Evolutionary conservation across 352 stramenopile species (phyloP), one percentile per base, ranked within the genome.

Genomic region (Phytophthora kernoviae): DNA sequence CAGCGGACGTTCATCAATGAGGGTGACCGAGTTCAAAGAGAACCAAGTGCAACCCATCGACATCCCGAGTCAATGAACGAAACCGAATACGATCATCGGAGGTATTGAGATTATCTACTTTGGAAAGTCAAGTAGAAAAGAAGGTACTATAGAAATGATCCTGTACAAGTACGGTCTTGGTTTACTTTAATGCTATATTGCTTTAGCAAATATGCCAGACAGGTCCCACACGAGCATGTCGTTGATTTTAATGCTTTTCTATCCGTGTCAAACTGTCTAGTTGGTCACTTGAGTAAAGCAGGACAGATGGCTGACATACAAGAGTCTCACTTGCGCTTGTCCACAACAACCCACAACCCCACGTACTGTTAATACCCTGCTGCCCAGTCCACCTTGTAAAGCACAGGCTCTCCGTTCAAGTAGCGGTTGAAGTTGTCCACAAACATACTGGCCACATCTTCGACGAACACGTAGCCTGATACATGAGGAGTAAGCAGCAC

Each of bases 401-500:
- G 22, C 44, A 78, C 47, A 10, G 57, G 41, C 3, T 75, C 54
- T 18, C 61, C 65, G 26, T 50, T 46, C 41, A 78, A 37, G 22
- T 64, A 75, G 52, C 57, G 53, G 43, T 85, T 75, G 49, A 84
- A 65, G 60, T 88, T 88, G 27, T 75, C 52, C 24, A 84, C 30
- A 26, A 97, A 93, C 26, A 94, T 68, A 20, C 76, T 77, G 21
- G 87, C 87, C 26, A 96, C 84, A 55, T 95, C 84, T 45, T 80
- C 70, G 1, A 73, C 61, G 40, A 87, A 84, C 43, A 87, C 92
- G 7, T 85, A 74, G 22, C 79, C 89, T 14, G 83, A 84, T 0
- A 94, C 75, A 62, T 97, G 87, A 12, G 87, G 87, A 26, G 89
- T 95, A 36, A 97, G 64, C 30, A 73, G 64, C 8, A 96, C 81